Evolutionary conservation across 441 rosid genomes (phyloP).

Genomic region (Iberis amara): DNA sequence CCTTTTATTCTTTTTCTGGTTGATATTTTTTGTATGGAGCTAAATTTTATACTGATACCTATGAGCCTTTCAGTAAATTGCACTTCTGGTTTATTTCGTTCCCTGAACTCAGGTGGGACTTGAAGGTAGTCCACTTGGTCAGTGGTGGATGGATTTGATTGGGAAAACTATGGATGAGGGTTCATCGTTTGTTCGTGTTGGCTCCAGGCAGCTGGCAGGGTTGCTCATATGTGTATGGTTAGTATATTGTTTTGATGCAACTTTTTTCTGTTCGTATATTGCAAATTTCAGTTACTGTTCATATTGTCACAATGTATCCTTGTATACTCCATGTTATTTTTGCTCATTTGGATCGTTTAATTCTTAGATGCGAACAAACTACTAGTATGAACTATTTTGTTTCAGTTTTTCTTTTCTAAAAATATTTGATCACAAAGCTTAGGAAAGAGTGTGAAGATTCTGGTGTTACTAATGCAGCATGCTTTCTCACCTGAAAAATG

Average conservation of each 20-base stretch:
- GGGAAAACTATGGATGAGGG: constrained; percentile 54
- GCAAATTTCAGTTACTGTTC: too few species aligned
- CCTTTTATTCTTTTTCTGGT: constrained; percentile 8
- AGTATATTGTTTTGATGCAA: not conserved
- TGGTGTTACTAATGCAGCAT: not conserved
- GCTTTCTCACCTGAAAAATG: not conserved
- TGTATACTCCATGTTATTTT: not conserved
- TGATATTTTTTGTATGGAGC: not conserved
- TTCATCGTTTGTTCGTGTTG: constrained; percentile 55
- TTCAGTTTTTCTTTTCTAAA: not conserved
- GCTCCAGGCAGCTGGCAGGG: constrained; percentile 70
- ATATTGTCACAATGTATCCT: constrained; percentile 1
- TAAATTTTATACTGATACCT: constrained; percentile 7
- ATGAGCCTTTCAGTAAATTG: constrained; percentile 1
- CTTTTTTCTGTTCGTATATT: too few species aligned
- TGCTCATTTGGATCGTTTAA: constrained; percentile 14
- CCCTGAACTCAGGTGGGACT: constrained; percentile 49
- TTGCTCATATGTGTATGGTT: constrained; percentile 63
- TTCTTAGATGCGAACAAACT: constrained; percentile 9
- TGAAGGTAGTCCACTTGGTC: constrained; percentile 70
- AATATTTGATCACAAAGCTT: too few species aligned
- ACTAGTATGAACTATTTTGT: too few species aligned
- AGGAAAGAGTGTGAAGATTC: too few species aligned
- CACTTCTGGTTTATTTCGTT: constrained; percentile 10
- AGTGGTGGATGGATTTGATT: constrained; percentile 65